These are phyloP conservation scores for Tinospora cordifolia DNA, from an alignment of 164 flowering plant species.

Conservation along the genomic window DNA sequence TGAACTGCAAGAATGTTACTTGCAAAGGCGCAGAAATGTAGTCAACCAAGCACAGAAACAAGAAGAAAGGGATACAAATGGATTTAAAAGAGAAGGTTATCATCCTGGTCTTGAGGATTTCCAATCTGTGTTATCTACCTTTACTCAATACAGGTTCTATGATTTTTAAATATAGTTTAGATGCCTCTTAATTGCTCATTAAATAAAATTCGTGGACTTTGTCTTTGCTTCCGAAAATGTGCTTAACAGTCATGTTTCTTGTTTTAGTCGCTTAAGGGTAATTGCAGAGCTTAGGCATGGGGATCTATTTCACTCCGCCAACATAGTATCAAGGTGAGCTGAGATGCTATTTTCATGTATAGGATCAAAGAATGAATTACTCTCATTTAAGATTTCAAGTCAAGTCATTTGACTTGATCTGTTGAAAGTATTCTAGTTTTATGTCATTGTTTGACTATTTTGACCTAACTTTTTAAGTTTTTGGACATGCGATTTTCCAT, in stretches of 20 bases:
- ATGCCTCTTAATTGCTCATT: not conserved
- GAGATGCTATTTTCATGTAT: not conserved
- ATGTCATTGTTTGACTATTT: not conserved
- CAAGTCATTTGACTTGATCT: not conserved
- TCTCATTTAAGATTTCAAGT: not conserved
- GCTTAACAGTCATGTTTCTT: not conserved
- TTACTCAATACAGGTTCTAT: conserved; percentile 75
- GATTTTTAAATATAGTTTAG: not conserved
- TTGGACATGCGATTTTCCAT: not conserved
- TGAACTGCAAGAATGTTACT: conserved; percentile 90
- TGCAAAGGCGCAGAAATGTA: conserved; percentile 72
- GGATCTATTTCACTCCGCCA: conserved; percentile 87
- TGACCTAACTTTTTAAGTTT: not conserved
- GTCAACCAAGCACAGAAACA: conserved; percentile 33
- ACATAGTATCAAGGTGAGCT: conserved; percentile 87
- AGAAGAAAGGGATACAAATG: conserved; percentile 36
- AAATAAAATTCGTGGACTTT: not conserved
- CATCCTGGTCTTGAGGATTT: conserved; percentile 76
- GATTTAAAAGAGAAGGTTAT: conserved; percentile 57
- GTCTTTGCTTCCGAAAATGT: not conserved
- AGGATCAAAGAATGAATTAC: not conserved
- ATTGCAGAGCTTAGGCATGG: conserved; percentile 89
- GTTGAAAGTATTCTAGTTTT: not conserved
- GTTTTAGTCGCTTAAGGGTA: conserved; percentile 74
- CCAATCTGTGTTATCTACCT: conserved; percentile 77